These are phyloP conservation scores for Picea sitchensis DNA, from an alignment of 75 land plant species.

Conservation along the genomic window DNA sequence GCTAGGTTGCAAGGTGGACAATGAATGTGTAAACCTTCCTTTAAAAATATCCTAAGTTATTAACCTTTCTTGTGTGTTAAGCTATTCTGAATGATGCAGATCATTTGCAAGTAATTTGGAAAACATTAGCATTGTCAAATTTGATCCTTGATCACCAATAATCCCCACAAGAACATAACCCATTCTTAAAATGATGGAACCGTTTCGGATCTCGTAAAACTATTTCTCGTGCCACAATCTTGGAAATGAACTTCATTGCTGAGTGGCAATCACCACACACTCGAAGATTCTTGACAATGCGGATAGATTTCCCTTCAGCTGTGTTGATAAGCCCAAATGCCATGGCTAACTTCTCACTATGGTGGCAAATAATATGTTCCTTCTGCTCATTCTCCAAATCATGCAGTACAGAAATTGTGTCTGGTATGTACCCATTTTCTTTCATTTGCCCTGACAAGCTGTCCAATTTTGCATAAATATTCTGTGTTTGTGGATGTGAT, in stretches of 20 bases:
- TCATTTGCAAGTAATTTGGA: too few relatives aligned
- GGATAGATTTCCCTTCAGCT: slow-evolving; percentile 21
- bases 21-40: too few relatives aligned
- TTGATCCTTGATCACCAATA: neutral
- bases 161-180: slow-evolving; percentile 26
- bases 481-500: slow-evolving; percentile 19
- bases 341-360: slow-evolving; percentile 46
- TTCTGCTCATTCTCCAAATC: slow-evolving; percentile 33
- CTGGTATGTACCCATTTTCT: slow-evolving; percentile 17
- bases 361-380: slow-evolving; percentile 19
- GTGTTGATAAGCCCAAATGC: slow-evolving; percentile 36
- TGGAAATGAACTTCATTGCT: slow-evolving; percentile 26
- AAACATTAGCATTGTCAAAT: too few relatives aligned
- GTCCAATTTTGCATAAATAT: slow-evolving; percentile 11
- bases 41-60: too few relatives aligned
- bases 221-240: slow-evolving; percentile 18
- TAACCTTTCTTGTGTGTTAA: too few relatives aligned
- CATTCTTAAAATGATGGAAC: slow-evolving; percentile 39
- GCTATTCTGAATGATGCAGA: too few relatives aligned
- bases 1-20: too few relatives aligned
- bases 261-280: slow-evolving; percentile 33
- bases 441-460: slow-evolving; percentile 5
- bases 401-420: slow-evolving; percentile 21
- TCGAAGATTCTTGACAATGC: slow-evolving; percentile 25
- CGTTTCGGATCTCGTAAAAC: slow-evolving; percentile 29